Base-by-base conservation (phyloP, 2,329 filamentous ascomycete genomes). In the Furcasterigmium furcatum region DNA sequence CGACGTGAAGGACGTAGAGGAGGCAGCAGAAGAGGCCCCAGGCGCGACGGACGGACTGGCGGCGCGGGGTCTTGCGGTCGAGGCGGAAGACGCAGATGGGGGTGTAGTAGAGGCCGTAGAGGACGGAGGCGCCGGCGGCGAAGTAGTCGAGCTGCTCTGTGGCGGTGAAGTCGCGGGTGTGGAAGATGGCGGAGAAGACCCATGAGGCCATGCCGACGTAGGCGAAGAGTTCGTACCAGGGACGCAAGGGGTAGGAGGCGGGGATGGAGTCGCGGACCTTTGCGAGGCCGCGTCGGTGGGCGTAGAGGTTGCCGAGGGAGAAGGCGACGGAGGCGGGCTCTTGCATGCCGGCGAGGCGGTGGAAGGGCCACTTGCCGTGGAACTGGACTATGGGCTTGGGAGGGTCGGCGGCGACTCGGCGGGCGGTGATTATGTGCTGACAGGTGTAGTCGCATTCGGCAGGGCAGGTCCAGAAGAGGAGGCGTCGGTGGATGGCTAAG, bases 61-160 rank as follows among this genome's bases (percentile, higher is more conserved):
- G 62, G 41, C 63, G 61, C 10, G 71, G 66, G 5, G 64, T 67
- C 14, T 63, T 65, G 20, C 77, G 72, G 63, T 96, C 91, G 54
- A 96, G 78, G 24, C 91, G 79, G 64, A 94, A 94, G 43, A 97
- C 78, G 47, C 92, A 77, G 45, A 99, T 79, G 0, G 85, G 79
- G 4, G 88, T 82, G 60, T 92, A 92, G 70, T 91, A 99, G 54
- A 96, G 70, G 16, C 92, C 91, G 64, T 96, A 97, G 50, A 97
- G 73, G 13, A 99, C 89, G 58, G 79, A 89, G 36, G 88, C 91
- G 30, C 91, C 94, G 9, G 94, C 94, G 16, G 82, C 94, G 61
- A 96, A 96, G 69, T 99, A 99, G 68, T 99, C 94, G 69, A 96
- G 71, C 70, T 95, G 89, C 74, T 99, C 94, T 16, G 94, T 99